phyloP scores from a whole-genome alignment of 2,329 filamentous ascomycete species.

The Coniosporium tulheliwenetii region DNA sequence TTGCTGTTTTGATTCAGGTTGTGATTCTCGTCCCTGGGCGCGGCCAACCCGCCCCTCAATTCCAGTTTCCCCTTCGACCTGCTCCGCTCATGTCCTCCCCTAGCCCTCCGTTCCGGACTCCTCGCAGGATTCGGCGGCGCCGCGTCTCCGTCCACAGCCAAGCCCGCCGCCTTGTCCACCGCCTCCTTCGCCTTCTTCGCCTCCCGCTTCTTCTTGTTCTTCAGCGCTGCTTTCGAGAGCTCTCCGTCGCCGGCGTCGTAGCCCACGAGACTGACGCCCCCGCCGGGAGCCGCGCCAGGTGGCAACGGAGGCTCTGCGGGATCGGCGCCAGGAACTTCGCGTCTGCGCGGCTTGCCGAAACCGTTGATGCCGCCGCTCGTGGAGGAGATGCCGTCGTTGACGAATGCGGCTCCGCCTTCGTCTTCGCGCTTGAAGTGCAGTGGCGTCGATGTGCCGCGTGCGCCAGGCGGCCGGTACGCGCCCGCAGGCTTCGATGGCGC shows the following conservation, averaged over 20 bases:
- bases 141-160: slow-evolving; percentile 4
- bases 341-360: slow-evolving; percentile 60
- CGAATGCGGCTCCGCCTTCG: slow-evolving; percentile 79
- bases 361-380: slow-evolving; percentile 50
- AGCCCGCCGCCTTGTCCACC: slow-evolving; percentile 42
- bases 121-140: not conserved
- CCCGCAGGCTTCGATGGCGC: slow-evolving; percentile 94
- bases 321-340: slow-evolving; percentile 79
- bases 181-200: slow-evolving; percentile 81
- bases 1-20: no score
- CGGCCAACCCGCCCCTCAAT: not conserved
- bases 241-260: slow-evolving; percentile 54
- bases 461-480: slow-evolving; percentile 88
- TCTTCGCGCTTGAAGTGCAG: slow-evolving; percentile 96
- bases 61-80: not conserved
- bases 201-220: slow-evolving; percentile 97
- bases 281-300: slow-evolving; percentile 53
- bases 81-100: not conserved
- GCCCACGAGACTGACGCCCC: slow-evolving; percentile 48
- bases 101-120: not conserved
- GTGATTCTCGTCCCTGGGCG: not conserved
- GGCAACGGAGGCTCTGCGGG: slow-evolving; percentile 41
- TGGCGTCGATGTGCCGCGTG: slow-evolving; percentile 74
- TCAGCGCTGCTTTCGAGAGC: slow-evolving; percentile 69
- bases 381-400: slow-evolving; percentile 63